Percentiles rank a stretch among this genome's conserved stretches.
Evolutionary conservation across 2,329 filamentous ascomycete genomes (phyloP).

Genomic region (Coniochaeta sp.): DNA sequence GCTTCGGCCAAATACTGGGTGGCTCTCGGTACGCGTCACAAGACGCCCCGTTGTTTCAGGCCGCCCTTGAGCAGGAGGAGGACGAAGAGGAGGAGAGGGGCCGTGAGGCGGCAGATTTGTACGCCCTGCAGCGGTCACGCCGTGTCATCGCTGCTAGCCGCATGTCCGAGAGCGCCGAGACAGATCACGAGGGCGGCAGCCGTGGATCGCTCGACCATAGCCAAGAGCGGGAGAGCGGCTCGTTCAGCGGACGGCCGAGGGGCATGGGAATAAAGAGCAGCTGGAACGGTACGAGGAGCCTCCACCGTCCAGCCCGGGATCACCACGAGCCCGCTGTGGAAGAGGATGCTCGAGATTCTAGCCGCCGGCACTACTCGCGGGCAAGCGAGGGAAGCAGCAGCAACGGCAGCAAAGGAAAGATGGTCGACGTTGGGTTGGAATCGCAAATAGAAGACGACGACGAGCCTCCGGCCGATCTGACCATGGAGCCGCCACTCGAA

Average conservation of each 20-base stretch:
- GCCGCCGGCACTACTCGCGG: neutral
- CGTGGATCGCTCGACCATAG: constrained; percentile 46
- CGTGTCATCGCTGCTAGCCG: constrained; percentile 80
- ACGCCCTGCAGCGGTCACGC: constrained; percentile 82
- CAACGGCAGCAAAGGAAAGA: constrained; percentile 47
- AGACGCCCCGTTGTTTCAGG: constrained; percentile 91
- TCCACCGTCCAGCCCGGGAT: constrained; percentile 19
- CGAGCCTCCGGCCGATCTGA: constrained; percentile 51
- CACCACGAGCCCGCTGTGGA: constrained; percentile 24
- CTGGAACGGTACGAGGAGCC: constrained; percentile 51
- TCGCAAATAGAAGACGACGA: constrained; percentile 52
- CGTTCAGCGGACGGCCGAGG: constrained; percentile 38
- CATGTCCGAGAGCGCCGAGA: constrained; percentile 77
- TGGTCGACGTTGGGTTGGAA: constrained; percentile 85
- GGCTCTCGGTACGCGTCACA: constrained; percentile 65
- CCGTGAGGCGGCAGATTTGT: constrained; percentile 87
- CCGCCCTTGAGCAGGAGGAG: constrained; percentile 79
- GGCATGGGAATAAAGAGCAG: constrained; percentile 54
- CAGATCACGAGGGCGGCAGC: constrained; percentile 60
- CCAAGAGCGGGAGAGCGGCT: constrained; percentile 37
- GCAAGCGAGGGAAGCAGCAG: constrained; percentile 12
- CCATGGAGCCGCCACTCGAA: constrained; percentile 44
- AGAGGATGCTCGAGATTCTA: constrained; percentile 5
- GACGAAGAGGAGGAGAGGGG: constrained; percentile 90
- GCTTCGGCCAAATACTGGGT: constrained; percentile 65